Percentiles rank a stretch among this genome's conserved stretches.
Conservation (phyloP, 2,329 filamentous ascomycete genomes). For the Colletotrichum agaves region DNA sequence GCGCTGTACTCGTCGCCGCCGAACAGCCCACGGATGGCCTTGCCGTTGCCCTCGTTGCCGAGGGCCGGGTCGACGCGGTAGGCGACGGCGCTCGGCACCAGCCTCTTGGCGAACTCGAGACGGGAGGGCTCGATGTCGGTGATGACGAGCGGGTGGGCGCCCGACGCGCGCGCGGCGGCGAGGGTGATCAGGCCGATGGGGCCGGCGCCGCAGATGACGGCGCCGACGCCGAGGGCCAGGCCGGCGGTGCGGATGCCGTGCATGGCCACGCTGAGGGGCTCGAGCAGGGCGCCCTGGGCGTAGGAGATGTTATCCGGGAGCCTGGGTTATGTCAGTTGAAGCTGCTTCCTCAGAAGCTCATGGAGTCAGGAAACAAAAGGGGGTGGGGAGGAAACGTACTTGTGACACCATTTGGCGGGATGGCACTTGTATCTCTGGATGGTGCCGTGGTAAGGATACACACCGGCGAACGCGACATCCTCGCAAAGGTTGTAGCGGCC, state of each 20-base stretch:
- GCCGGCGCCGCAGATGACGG: slow-evolving; percentile 70
- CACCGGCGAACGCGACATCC: slow-evolving; percentile 69
- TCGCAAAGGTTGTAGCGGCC: slow-evolving; percentile 74
- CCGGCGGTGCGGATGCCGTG: slow-evolving; percentile 66
- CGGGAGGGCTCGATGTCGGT: slow-evolving; percentile 69
- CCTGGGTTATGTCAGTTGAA: slow-evolving; percentile 40
- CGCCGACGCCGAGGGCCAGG: slow-evolving; percentile 64
- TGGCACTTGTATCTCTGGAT: slow-evolving; percentile 72
- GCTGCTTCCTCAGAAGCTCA: background rate
- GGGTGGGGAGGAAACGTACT: slow-evolving; percentile 44
- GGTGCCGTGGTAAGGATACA: slow-evolving; percentile 69
- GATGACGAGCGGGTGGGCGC: slow-evolving; percentile 71
- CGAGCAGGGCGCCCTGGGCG: slow-evolving; percentile 70
- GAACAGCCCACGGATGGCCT: slow-evolving; percentile 64
- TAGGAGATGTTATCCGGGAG: slow-evolving; percentile 67
- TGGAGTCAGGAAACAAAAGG: background rate
- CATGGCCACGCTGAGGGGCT: slow-evolving; percentile 72
- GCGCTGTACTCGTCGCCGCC: slow-evolving; percentile 64
- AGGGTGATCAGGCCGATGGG: slow-evolving; percentile 71
- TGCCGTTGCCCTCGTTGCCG: slow-evolving; percentile 60
- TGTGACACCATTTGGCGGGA: slow-evolving; percentile 68
- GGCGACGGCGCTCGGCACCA: slow-evolving; percentile 64
- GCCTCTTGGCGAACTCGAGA: slow-evolving; percentile 66
- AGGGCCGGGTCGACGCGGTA: slow-evolving; percentile 62
- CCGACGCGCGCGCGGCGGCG: slow-evolving; percentile 68